phyloP scores from a whole-genome alignment of 257 asterid species.

The Solanum rostratum region DNA sequence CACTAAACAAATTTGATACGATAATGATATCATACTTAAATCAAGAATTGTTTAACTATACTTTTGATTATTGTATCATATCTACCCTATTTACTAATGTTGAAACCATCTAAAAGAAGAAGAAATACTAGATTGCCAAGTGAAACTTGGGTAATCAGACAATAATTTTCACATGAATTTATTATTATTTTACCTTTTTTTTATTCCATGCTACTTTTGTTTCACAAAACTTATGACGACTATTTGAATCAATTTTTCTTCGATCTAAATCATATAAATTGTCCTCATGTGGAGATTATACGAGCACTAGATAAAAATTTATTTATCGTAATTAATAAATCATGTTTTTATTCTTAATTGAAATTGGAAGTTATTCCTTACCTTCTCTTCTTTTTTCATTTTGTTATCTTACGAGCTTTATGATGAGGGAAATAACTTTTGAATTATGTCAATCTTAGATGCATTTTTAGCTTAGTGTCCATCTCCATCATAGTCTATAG shows the following conservation, averaged over 20 bases:
- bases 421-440: not conserved
- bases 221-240: not conserved
- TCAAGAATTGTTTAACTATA: too few species aligned
- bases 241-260: not conserved
- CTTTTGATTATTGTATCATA: too few species aligned
- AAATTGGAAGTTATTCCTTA: not conserved
- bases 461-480: not conserved
- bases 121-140: not conserved
- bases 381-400: not conserved
- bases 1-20: too few species aligned
- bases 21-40: too few species aligned
- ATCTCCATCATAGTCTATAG: not conserved
- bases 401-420: not conserved
- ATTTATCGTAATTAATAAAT: not conserved
- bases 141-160: not conserved
- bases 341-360: not conserved
- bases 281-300: not conserved
- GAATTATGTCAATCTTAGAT: not conserved
- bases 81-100: too few species aligned
- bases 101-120: too few species aligned
- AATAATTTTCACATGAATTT: not conserved
- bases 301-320: not conserved
- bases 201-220: not conserved
- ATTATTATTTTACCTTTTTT: not conserved
- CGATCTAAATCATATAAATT: not conserved